Evolutionary conservation across 2,329 filamentous ascomycete genomes (phyloP).

Genomic region (Daldinia eschscholtzii): DNA sequence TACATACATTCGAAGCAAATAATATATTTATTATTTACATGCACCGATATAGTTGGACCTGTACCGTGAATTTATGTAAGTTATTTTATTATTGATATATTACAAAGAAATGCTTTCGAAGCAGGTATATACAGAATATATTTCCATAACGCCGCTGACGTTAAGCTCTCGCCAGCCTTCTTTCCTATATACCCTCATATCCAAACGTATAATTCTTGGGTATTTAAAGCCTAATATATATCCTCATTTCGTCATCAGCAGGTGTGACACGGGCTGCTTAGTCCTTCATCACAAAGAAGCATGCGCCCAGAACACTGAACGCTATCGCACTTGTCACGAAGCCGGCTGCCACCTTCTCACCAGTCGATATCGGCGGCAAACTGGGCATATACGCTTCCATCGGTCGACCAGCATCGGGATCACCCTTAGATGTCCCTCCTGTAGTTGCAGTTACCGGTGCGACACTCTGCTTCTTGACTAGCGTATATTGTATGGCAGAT

Average conservation of each 20-base stretch:
- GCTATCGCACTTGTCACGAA: slow-evolving; percentile 66
- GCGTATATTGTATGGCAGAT: slow-evolving; percentile 71
- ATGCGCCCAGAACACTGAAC: slow-evolving; percentile 63
- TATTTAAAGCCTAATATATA: slow-evolving; percentile 4
- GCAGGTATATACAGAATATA: slow-evolving; percentile 30
- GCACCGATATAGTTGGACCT: background rate
- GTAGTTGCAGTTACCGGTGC: slow-evolving; percentile 65
- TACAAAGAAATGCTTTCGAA: slow-evolving; percentile 39
- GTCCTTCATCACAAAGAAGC: slow-evolving; percentile 62
- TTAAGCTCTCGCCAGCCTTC: slow-evolving; percentile 25
- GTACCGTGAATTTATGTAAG: background rate
- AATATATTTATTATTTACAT: background rate
- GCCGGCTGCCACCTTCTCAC: slow-evolving; percentile 68
- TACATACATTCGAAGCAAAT: background rate
- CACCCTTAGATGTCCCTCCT: slow-evolving; percentile 70
- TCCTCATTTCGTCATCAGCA: slow-evolving; percentile 33
- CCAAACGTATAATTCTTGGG: background rate
- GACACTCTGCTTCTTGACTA: slow-evolving; percentile 58
- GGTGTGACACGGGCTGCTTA: slow-evolving; percentile 10
- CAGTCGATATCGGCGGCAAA: slow-evolving; percentile 59
- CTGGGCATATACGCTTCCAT: slow-evolving; percentile 44
- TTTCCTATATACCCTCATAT: slow-evolving; percentile 17
- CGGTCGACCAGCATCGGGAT: slow-evolving; percentile 61
- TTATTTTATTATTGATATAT: slow-evolving; percentile 18
- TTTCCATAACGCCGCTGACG: slow-evolving; percentile 32